Conservation (phyloP, 208 protist species). For the Trypanosoma rangeli region DNA sequence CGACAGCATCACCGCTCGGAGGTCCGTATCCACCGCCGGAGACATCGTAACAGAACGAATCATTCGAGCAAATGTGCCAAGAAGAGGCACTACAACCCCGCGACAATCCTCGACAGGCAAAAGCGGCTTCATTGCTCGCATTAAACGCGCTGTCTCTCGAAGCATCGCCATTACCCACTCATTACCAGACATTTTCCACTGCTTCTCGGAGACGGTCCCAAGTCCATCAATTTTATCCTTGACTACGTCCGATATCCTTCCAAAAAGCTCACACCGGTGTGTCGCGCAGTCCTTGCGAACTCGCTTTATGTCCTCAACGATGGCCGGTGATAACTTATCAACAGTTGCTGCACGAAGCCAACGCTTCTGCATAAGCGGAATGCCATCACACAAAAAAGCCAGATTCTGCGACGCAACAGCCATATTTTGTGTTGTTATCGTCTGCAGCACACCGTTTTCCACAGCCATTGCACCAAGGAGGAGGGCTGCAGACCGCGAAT, state of each 20-base stretch:
- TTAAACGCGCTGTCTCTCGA: constrained; percentile 74
- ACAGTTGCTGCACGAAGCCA: constrained; percentile 24
- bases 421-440: constrained; percentile 83
- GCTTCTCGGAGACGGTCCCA: constrained; percentile 32
- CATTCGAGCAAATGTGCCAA: constrained; percentile 61
- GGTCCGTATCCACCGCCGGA: constrained; percentile 24
- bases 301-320: constrained; percentile 60
- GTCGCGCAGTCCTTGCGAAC: constrained; percentile 50
- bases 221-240: constrained; percentile 70
- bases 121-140: constrained; percentile 62
- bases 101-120: constrained; percentile 60
- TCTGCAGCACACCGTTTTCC: constrained; percentile 68
- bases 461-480: constrained; percentile 83
- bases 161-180: constrained; percentile 91
- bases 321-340: constrained; percentile 39
- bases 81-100: constrained; percentile 71
- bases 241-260: constrained; percentile 66
- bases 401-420: constrained; percentile 86
- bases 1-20: constrained; percentile 30
- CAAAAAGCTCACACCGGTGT: constrained; percentile 70
- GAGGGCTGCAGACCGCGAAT: constrained; percentile 59
- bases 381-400: constrained; percentile 65
- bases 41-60: constrained; percentile 57
- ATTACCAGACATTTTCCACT: constrained; percentile 63
- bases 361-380: constrained; percentile 57